These are phyloP conservation scores for carrot (Daucus carota) DNA, from an alignment of 129 eudicot genomes.

Conservation along the genomic window DNA sequence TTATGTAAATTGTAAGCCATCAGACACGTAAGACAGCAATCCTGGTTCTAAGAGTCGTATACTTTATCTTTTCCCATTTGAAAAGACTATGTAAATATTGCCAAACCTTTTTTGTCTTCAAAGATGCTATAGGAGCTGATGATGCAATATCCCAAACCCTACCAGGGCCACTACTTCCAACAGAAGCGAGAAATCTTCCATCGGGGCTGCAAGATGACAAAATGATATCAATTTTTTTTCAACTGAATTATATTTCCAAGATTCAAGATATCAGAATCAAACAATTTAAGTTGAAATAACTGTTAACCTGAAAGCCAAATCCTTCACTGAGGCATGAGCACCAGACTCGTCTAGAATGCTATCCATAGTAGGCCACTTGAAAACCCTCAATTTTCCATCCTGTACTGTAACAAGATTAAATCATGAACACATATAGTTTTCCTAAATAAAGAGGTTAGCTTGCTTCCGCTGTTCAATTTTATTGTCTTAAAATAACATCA, in stretches of 20 bases:
- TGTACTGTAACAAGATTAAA: conserved; percentile 59
- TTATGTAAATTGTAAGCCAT: neutral
- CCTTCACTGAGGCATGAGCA: conserved; percentile 77
- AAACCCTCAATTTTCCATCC: conserved; percentile 96
- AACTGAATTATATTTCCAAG: neutral
- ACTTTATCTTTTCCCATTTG: neutral
- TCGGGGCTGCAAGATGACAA: conserved; percentile 58
- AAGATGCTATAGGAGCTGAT: conserved; percentile 53
- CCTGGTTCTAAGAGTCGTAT: neutral
- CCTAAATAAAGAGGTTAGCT: conserved; percentile 1
- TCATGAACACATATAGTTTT: conserved; percentile 18
- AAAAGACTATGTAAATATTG: neutral
- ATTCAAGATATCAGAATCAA: neutral
- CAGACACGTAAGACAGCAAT: neutral
- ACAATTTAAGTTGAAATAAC: neutral
- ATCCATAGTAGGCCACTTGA: conserved; percentile 97
- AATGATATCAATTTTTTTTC: neutral
- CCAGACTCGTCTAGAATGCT: conserved; percentile 40
- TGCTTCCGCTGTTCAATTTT: neutral
- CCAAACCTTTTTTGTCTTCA: conserved; percentile 61
- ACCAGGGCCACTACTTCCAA: conserved; percentile 80
- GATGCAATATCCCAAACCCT: conserved; percentile 78
- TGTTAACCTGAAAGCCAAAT: conserved; percentile 69
- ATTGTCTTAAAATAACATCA: neutral
- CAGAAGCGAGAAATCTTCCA: conserved; percentile 78